Base-by-base conservation (phyloP, 1,284 basidiomycete genomes). In the Sporisorium sorghi region DNA sequence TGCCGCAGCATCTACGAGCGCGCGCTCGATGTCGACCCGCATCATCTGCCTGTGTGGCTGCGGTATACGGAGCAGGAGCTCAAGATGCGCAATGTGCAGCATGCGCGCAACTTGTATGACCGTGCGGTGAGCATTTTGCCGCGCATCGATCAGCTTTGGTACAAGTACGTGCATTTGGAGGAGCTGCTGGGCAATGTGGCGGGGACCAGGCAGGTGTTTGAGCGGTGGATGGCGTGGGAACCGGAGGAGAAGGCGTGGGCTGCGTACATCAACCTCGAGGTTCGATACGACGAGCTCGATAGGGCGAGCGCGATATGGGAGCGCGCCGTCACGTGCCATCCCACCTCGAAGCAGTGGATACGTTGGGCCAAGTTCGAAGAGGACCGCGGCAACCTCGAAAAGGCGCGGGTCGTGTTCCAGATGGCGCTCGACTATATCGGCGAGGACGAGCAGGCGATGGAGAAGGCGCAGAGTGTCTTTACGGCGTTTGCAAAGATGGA, bases 191-290 rank as follows among this genome's bases (percentile, higher is more conserved):
- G 96, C 81, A 99, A 99, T 83, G 90, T 99, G 37, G 89, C 93
- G 1, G 96, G 96, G 30, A 94, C 95, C 1, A 90, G 96, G 11
- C 95, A 98, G 84, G 93, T 99, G 61, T 99, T 99, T 80, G 97
- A 99, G 86, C 89, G 96, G 49, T 99, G 96, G 96, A 97, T 99
- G 94, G 89, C 92, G 73, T 99, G 97, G 97, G 94, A 99, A 85
- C 97, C 97, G 0, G 94, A 98, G 81, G 97, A 99, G 89, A 98
- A 97, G 87, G 94, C 96, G 7, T 99, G 96, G 97, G 92, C 94
- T 83, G 93, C 93, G 12, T 99, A 97, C 86, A 93, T 99, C 96
- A 97, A 87, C 87, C 76, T 99, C 84, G 97, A 99, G 86, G 90
- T 92, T 82, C 89, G 96, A 49, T 99, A 99, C 85, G 88, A 91